These are phyloP conservation scores for Trichoderma reesei DNA, from an alignment of 495 filamentous ascomycete genomes.

Conservation along the genomic window DNA sequence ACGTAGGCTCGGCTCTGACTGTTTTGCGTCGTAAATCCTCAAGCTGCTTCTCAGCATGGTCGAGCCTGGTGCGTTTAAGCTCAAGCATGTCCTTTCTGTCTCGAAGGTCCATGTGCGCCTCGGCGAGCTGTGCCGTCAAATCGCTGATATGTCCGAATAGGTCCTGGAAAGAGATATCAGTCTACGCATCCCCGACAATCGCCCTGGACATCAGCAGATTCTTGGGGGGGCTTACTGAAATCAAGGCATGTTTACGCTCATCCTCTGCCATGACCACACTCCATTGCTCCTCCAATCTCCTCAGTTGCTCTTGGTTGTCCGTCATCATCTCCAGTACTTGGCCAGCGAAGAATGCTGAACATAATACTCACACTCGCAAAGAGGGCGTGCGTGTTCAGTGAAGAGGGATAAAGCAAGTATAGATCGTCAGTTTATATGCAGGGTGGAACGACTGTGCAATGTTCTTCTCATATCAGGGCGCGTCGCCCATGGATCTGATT, in stretches of 20 bases:
- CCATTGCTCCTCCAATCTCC: not conserved
- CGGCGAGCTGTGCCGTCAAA: conserved; percentile 5
- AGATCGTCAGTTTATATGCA: not conserved
- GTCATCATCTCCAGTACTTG: not conserved
- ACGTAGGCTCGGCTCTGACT: not conserved
- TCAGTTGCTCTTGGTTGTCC: not conserved
- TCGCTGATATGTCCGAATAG: conserved; percentile 4
- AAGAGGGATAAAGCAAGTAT: not conserved
- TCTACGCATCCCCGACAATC: not conserved
- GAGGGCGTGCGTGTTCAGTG: not conserved
- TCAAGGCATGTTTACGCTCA: not conserved
- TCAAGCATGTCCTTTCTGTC: conserved; percentile 9
- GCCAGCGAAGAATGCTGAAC: not conserved
- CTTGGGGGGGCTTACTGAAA: not conserved
- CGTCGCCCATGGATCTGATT: not conserved
- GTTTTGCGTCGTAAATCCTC: conserved; percentile 1
- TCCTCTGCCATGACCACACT: not conserved
- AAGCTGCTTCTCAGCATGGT: conserved; percentile 2
- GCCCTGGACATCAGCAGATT: not conserved
- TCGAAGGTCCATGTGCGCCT: conserved; percentile 9
- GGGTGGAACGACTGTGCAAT: not conserved
- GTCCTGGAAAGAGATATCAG: not conserved
- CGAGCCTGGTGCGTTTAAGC: not conserved
- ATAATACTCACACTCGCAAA: not conserved
- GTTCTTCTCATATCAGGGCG: not conserved